A percentile compares a stretch with the other conserved stretches of the same genome.
Conservation (phyloP, 2,329 filamentous ascomycete species). For the Fonsecaea multimorphosa region DNA sequence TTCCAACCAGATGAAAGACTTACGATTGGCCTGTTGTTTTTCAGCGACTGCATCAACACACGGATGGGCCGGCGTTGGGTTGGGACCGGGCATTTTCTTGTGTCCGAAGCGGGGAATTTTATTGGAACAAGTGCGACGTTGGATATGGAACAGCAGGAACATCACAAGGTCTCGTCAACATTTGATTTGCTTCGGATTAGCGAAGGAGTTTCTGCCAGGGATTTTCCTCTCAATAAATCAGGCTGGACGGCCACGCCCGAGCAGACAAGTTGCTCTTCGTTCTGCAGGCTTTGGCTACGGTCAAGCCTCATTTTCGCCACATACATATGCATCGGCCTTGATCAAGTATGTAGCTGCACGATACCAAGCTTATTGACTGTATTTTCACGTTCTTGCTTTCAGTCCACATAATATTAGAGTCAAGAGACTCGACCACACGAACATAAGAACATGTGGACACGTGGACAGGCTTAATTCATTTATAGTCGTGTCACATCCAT, state of each 20-base stretch:
- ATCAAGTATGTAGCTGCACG: neutral
- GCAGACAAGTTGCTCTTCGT: neutral
- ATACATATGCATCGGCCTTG: neutral
- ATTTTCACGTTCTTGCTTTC: neutral
- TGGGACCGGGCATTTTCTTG: neutral
- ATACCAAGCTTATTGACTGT: neutral
- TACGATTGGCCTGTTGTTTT: neutral
- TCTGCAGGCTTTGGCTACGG: neutral
- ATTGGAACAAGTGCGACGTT: neutral
- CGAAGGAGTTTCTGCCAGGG: slow-evolving; percentile 1
- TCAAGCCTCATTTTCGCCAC: neutral
- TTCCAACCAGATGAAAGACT: neutral
- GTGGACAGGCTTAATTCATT: neutral
- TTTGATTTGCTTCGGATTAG: neutral
- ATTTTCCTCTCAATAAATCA: neutral
- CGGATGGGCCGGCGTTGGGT: slow-evolving; percentile 15
- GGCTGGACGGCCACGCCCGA: slow-evolving; percentile 46
- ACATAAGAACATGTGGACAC: no score
- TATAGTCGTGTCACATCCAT: neutral
- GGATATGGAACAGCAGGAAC: slow-evolving; percentile 10
- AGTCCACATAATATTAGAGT: neutral
- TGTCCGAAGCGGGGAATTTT: neutral
- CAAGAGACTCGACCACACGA: neutral
- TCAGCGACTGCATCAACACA: slow-evolving; percentile 22
- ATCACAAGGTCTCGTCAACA: neutral